These are phyloP conservation scores for Globisporangium iwayamae DNA, from an alignment of 352 stramenopile genomes.

Conservation along the genomic window DNA sequence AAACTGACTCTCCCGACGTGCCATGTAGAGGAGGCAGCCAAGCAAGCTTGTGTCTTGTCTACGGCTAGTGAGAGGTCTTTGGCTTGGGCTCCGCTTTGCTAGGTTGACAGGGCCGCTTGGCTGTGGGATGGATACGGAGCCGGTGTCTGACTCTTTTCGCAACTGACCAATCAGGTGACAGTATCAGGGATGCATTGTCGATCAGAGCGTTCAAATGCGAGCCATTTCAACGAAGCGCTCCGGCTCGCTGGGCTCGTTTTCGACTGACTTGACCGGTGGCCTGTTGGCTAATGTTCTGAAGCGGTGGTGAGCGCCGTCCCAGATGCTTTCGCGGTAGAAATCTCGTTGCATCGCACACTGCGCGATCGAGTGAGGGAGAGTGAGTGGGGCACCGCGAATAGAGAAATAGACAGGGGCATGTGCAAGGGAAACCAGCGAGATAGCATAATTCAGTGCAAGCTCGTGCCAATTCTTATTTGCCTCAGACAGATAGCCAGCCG, in stretches of 20 bases:
- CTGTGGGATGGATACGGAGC: not conserved
- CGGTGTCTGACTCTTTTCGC: conserved; percentile 5
- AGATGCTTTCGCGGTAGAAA: conserved; percentile 5
- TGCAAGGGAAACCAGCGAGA: not conserved
- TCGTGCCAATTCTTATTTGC: not conserved
- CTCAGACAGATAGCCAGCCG: not conserved
- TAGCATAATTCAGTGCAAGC: not conserved
- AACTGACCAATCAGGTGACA: not conserved
- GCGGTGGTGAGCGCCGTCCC: conserved; percentile 4
- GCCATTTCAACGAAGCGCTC: not conserved
- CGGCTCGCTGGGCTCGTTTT: conserved; percentile 1
- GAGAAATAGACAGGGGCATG: conserved; percentile 1
- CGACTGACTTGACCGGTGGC: not conserved
- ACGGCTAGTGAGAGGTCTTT: too few species aligned
- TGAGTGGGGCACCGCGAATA: conserved; percentile 3
- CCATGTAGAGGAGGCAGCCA: too few species aligned
- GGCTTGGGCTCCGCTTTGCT: too few species aligned
- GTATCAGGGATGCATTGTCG: conserved; percentile 4
- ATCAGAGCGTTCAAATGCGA: not conserved
- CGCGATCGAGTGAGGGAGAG: not conserved
- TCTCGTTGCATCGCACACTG: conserved; percentile 3
- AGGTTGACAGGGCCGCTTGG: too few species aligned
- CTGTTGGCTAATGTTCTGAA: conserved; percentile 12
- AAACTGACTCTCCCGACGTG: too few species aligned
- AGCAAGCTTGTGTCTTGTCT: too few species aligned